Evolutionary conservation across 1,284 basidiomycete species (phyloP).

Genomic region (Fistulinella cinereoalba): DNA sequence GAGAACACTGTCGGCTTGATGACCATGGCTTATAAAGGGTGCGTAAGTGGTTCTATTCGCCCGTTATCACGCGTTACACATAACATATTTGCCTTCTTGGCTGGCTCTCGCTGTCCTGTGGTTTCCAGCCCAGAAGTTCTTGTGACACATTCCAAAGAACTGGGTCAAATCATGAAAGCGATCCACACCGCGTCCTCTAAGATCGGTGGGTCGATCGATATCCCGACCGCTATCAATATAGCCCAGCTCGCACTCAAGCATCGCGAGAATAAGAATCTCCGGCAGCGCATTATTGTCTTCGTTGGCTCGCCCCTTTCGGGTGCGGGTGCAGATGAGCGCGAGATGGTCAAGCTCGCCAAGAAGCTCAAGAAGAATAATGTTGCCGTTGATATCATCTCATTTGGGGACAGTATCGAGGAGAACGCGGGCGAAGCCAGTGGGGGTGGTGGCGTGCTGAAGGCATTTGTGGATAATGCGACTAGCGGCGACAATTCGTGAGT

Average conservation of each 20-base stretch:
- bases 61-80: not conserved
- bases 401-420: constrained; percentile 70
- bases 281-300: constrained; percentile 93
- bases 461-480: constrained; percentile 76
- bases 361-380: constrained; percentile 99
- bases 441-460: constrained; percentile 60
- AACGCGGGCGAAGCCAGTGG: constrained; percentile 22
- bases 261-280: constrained; percentile 96
- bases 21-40: constrained; percentile 97
- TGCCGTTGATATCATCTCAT: constrained; percentile 88
- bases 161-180: constrained; percentile 87
- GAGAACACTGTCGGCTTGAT: constrained; percentile 97
- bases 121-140: constrained; percentile 83
- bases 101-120: not conserved
- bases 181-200: constrained; percentile 67
- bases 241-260: constrained; percentile 97
- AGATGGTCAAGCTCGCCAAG: constrained; percentile 87
- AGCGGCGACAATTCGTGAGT: constrained; percentile 82
- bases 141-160: constrained; percentile 92
- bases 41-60: constrained; percentile 27
- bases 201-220: constrained; percentile 79
- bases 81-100: not conserved
- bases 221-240: constrained; percentile 88
- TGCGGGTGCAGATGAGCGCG: constrained; percentile 66
- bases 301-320: constrained; percentile 83